Base-by-base conservation (phyloP, 352 stramenopile genomes). In the Phytophthora colocasiae region DNA sequence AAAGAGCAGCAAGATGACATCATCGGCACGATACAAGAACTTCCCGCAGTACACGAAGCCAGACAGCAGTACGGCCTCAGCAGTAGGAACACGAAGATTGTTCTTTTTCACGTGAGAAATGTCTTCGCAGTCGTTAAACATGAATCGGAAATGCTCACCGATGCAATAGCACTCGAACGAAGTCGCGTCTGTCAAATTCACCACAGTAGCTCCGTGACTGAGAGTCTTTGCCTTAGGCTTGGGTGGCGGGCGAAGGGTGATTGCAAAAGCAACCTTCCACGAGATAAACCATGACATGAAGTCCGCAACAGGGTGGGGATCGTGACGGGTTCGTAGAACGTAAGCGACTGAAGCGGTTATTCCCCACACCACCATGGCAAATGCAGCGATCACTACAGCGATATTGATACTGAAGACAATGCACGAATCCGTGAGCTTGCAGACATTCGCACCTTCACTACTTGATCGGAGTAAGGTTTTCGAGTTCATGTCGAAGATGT, bases 111-210 rank as follows among this genome's bases (percentile, higher is more conserved):
- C 55, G 45, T 75, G 66, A 8, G 66, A 71, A 58, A 75, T 68
- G 11, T 75, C 66, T 32, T 75, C 66, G 22, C 66, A 75, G 62
- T 75, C 66, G 49, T 71, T 71, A 15, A 75, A 75, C 61, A 75
- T 71, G 61, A 71, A 71, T 6, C 61, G 53, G 49, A 75, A 75
- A 40, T 71, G 54, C 26, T 71, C 66, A 22, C 62, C 66, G n/a
- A 75, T 75, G 62, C 66, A 75, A 32, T 71, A 75, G 61, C 61
- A 71, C 27, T 75, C 66, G 45, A 75, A 75, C 29, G 61, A 71
- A 6, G 66, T 75, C 14, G 66, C 66, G 43, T 74, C 66, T 0
- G 66, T 58, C 22, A 74, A 44, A 45, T 74, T 74, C 7, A 70
- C 66, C 0, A 70, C 48, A 12, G 66, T 66, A 26, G 34, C 48